phyloP scores from a whole-genome alignment of 1,139 yeast genomes.

The Yamadazyma atlantica region DNA sequence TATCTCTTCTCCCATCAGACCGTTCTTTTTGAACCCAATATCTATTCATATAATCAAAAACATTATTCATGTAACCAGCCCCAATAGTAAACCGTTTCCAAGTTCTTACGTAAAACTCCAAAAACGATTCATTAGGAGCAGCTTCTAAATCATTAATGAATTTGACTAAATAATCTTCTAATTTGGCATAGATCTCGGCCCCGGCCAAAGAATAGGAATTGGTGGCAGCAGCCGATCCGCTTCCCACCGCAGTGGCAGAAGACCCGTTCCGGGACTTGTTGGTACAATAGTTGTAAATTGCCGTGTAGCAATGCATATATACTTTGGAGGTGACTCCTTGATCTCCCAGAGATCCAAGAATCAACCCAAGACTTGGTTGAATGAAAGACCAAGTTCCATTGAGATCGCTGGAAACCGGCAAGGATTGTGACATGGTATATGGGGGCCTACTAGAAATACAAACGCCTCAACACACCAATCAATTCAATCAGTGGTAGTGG shows the following conservation, averaged over 20 bases:
- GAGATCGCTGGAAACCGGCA: constrained; percentile 48
- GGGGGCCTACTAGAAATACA: too few relatives aligned
- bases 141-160: constrained; percentile 57
- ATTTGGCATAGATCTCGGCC: constrained; percentile 77
- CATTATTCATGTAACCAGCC: constrained; percentile 88
- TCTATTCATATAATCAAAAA: constrained; percentile 92
- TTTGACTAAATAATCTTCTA: constrained; percentile 62
- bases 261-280: constrained; percentile 58
- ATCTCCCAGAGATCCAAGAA: constrained; percentile 64
- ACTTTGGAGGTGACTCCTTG: constrained; percentile 68
- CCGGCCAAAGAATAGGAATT: constrained; percentile 65
- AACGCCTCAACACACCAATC: too few relatives aligned
- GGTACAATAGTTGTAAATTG: constrained; percentile 92
- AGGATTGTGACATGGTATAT: constrained; percentile 9
- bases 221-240: constrained; percentile 16
- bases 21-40: constrained; percentile 98
- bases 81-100: constrained; percentile 93
- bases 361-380: constrained; percentile 70
- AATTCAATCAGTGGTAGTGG: too few relatives aligned
- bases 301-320: constrained; percentile 77
- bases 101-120: constrained; percentile 80
- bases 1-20: constrained; percentile 89
- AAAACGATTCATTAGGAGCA: constrained; percentile 62
- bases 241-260: constrained; percentile 14
- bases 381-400: constrained; percentile 75